Evolutionary conservation across 805 yeast genomes (phyloP), one percentile per base, ranked within the genome.

Genomic region (Pichia gijzeniarum): DNA sequence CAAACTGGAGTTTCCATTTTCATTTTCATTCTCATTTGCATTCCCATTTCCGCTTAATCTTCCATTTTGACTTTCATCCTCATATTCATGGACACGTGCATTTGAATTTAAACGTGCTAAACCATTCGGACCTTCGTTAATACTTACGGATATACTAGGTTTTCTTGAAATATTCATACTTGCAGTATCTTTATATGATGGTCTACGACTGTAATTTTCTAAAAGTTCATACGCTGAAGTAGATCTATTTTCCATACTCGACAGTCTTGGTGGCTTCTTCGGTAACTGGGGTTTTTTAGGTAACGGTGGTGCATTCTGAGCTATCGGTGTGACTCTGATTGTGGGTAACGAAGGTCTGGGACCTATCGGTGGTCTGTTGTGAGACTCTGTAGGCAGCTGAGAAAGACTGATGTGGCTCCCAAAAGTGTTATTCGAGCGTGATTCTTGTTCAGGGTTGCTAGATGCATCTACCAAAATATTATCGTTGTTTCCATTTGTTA

Each of bases 251-350:
- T n/a, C 33, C 14, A 30, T 9, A 5, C 20, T 34, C 5, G 35
- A 18, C 9, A 45, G 27, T 5, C 27, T 35, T 18, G 48, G 48
- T 17, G 48, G 48, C 25, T 30, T 44, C 13, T 35, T 40, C 5
- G 44, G 48, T 27, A 44, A 17, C 10, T 22, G 40, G 13, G 48
- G 48, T 35, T 40, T 44, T 38, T 21, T 20, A 12, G 47, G 43
- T 21, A 39, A 35, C 3, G 20, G 4, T 1, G 47, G 43, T 7
- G 40, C 20, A 16, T 32, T 16, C 8, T 20, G 28, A 5, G 17
- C 33, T 5, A 12, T 28, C 6, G 43, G 22, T 13, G 39, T 36
- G 4, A 41, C 35, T 3, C 38, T 40, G 9, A 45, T 45, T 5
- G 6, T 25, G 13, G 48, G 48, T 16, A 40, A 16, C 3, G 48